These are phyloP conservation scores for Pichia scutulata DNA, from an alignment of 805 yeast species.

Conservation along the genomic window DNA sequence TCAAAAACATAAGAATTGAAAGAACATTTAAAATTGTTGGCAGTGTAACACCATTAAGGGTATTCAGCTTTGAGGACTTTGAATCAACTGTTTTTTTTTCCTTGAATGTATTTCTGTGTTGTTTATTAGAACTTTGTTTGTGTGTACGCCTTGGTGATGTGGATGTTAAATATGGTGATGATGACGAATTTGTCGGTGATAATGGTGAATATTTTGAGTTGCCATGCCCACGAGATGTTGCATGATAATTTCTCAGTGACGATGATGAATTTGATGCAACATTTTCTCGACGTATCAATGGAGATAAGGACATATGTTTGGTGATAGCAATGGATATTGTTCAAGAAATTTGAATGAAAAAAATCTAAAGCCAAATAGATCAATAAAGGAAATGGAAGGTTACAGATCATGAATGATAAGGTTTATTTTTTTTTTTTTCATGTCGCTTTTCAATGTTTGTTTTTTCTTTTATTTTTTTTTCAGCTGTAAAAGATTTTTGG, in stretches of 20 bases:
- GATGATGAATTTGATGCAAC: background rate
- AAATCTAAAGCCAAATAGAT: too few relatives aligned
- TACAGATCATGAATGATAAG: background rate
- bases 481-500: too few relatives aligned
- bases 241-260: background rate
- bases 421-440: background rate
- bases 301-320: background rate
- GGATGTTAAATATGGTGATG: background rate
- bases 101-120: background rate
- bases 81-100: background rate
- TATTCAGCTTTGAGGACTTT: slow-evolving; percentile 44
- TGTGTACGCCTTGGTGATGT: background rate
- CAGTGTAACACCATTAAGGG: slow-evolving; percentile 83
- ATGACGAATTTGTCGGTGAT: background rate
- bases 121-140: background rate
- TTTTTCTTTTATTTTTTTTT: background rate
- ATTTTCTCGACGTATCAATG: slow-evolving; percentile 1
- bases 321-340: background rate
- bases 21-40: slow-evolving; percentile 91
- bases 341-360: too few relatives aligned
- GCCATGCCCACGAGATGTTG: background rate
- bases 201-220: background rate
- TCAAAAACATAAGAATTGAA: slow-evolving; percentile 87
- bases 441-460: background rate
- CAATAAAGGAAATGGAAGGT: background rate